Evolutionary conservation across 2,329 filamentous ascomycete species (phyloP).

Genomic region (Penicillium crustosum): DNA sequence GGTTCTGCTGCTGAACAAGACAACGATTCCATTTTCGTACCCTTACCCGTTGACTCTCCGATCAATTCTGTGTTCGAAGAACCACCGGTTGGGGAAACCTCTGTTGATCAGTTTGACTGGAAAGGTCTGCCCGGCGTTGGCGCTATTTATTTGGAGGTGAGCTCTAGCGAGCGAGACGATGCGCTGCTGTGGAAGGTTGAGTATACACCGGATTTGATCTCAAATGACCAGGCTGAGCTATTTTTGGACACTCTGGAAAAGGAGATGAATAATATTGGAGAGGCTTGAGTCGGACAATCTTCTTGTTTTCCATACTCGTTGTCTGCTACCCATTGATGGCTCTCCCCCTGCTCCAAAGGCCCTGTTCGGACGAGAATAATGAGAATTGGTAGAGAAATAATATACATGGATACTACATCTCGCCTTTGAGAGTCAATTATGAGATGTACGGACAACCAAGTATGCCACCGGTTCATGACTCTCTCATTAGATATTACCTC

Average conservation of each 20-base stretch:
- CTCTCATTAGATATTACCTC: no score
- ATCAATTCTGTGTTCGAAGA: neutral
- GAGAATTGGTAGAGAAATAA: neutral
- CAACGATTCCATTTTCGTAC: neutral
- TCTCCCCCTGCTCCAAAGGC: neutral
- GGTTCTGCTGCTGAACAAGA: neutral
- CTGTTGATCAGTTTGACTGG: neutral
- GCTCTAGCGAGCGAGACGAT: neutral
- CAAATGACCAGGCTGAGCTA: neutral
- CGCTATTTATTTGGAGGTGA: conserved; percentile 2
- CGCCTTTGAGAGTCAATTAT: neutral
- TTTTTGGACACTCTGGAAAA: neutral
- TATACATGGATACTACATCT: neutral
- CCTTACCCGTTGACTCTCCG: neutral
- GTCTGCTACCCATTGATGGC: neutral
- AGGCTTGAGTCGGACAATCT: neutral
- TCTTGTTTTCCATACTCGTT: neutral
- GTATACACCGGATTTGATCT: neutral
- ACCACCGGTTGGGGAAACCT: neutral
- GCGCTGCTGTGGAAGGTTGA: neutral
- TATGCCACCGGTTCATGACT: no score
- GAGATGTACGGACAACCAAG: no score
- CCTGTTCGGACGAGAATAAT: neutral
- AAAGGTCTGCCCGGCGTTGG: neutral
- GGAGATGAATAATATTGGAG: neutral